Conservation (phyloP, 2,329 filamentous ascomycete species). For the Phialophora chinensis region DNA sequence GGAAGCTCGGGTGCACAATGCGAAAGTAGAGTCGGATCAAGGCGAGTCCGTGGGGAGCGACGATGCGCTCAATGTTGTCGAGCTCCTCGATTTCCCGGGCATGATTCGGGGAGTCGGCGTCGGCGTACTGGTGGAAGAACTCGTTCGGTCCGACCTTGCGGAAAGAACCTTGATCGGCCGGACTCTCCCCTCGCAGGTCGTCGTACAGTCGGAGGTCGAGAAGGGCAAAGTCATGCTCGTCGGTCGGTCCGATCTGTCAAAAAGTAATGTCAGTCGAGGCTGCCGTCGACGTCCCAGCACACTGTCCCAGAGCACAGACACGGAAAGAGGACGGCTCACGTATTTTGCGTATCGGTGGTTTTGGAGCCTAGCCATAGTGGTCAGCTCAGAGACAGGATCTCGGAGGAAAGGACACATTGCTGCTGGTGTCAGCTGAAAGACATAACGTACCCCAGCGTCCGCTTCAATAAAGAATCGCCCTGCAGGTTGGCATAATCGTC, state of each 20-base stretch:
- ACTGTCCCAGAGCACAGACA: background rate
- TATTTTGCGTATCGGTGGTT: constrained; percentile 40
- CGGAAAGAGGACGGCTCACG: constrained; percentile 1
- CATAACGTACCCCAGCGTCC: constrained; percentile 38
- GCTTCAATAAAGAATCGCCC: constrained; percentile 36
- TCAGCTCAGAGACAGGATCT: constrained; percentile 26
- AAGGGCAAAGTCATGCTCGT: constrained; percentile 40
- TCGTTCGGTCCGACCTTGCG: constrained; percentile 39
- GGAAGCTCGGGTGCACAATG: constrained; percentile 79
- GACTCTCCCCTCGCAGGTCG: constrained; percentile 35
- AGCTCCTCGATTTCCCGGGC: constrained; percentile 39
- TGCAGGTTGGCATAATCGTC: constrained; percentile 37
- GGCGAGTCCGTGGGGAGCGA: constrained; percentile 76
- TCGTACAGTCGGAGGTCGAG: constrained; percentile 41
- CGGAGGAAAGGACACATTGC: constrained; percentile 11
- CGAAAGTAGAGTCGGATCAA: constrained; percentile 82
- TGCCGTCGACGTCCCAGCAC: background rate
- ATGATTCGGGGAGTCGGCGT: constrained; percentile 37
- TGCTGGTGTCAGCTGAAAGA: constrained; percentile 11
- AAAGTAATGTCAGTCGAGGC: background rate
- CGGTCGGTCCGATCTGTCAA: constrained; percentile 39
- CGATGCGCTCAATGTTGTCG: constrained; percentile 68
- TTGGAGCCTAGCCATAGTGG: constrained; percentile 38
- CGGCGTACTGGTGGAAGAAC: constrained; percentile 40
- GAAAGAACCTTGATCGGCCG: constrained; percentile 39